Base-by-base conservation (phyloP, 768 basidiomycete genomes). In the Suillus paluster region DNA sequence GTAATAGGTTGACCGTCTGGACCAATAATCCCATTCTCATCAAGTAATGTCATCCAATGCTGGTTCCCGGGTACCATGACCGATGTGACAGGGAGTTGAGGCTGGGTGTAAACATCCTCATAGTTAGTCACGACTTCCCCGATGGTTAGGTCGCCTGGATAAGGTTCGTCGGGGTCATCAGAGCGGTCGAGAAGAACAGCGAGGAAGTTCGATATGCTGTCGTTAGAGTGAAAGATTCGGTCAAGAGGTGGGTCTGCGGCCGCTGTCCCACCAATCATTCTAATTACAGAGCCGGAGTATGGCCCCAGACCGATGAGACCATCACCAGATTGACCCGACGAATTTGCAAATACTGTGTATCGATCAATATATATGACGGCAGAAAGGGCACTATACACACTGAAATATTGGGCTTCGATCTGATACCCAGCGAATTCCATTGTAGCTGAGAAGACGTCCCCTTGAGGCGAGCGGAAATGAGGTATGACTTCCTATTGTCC, bases 41-140 rank as follows among this genome's bases (percentile, higher is more conserved):
- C 91, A 9, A 90, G 79, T 27, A 88, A 73, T 0, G 86, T 77
- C 65, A 87, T 85, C 79, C 89, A 90, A 66, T 91, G 88, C 68
- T 90, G 89, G 59, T 82, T 77, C 17, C 73, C 76, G 4, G 68
- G 55, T 3, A 74, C 64, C 21, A 78, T 64, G 6, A 81, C 73
- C 17, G 68, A 63, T 2, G 80, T 75, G 42, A 91, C 85, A 11
- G 79, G 64, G 33, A 88, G 79, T 63, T 80, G 79, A 3, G 85
- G 81, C 66, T 87, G 81, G 36, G 75, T 73, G 14, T 79, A 75
- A 60, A 93, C 77, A 33, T 74, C 77, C 45, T 78, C 71, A 68
- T 81, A 86, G 7, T 82, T 79, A 0, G 79, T 62, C 8, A 90
- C 69, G 17, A 85, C 71, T 63, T 88, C 86, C 19, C 87, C 86